A percentile compares a stretch with the other conserved stretches of the same genome.
phyloP scores from a whole-genome alignment of 2,329 filamentous ascomycete genomes.

The Aureobasidium zeae region DNA sequence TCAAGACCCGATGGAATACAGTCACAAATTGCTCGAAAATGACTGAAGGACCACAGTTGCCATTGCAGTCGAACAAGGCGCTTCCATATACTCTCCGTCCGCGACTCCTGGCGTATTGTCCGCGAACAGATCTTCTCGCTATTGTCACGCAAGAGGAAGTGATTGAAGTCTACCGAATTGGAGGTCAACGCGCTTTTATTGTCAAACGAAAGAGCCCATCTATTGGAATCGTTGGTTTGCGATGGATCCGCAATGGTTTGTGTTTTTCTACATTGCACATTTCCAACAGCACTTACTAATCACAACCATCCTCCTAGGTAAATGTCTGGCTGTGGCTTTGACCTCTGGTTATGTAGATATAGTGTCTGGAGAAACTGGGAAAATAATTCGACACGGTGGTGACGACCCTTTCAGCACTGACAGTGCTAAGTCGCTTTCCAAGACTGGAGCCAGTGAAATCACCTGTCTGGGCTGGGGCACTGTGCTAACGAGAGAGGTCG shows the following conservation, averaged over 20 bases:
- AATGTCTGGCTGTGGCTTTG: slow-evolving; percentile 65
- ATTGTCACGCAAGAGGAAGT: slow-evolving; percentile 59
- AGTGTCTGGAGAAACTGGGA: slow-evolving; percentile 70
- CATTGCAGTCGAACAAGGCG: slow-evolving; percentile 43
- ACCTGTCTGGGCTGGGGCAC: slow-evolving; percentile 17
- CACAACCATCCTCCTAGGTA: slow-evolving; percentile 4
- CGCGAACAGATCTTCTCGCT: slow-evolving; percentile 74
- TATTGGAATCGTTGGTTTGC: slow-evolving; percentile 29
- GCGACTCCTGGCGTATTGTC: slow-evolving; percentile 63
- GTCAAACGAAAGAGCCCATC: slow-evolving; percentile 33
- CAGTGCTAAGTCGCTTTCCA: not conserved
- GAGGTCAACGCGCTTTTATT: slow-evolving; percentile 60
- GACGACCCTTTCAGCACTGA: slow-evolving; percentile 12
- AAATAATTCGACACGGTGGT: slow-evolving; percentile 60
- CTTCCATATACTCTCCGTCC: slow-evolving; percentile 48
- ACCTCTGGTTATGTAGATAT: slow-evolving; percentile 70
- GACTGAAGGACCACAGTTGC: slow-evolving; percentile 3
- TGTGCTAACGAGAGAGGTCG: not conserved
- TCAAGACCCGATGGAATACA: not conserved
- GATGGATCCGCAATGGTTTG: slow-evolving; percentile 40
- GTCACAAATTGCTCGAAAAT: not conserved
- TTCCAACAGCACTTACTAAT: not conserved
- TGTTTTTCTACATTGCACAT: not conserved
- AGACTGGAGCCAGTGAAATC: not conserved
- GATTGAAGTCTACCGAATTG: slow-evolving; percentile 68